Base-by-base conservation (phyloP, 495 filamentous ascomycete species). In the Penicillium salamii region DNA sequence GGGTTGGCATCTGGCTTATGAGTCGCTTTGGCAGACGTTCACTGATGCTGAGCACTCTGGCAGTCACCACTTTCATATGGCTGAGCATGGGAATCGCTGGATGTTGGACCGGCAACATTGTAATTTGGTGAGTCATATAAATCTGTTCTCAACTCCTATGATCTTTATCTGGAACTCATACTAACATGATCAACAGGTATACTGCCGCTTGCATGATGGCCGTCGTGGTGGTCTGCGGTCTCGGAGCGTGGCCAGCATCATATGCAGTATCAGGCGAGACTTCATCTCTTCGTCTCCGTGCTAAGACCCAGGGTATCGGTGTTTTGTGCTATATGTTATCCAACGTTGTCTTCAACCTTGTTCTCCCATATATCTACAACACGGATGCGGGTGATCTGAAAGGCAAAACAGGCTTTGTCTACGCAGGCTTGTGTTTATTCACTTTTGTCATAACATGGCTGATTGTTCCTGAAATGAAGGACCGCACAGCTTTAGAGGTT, bases 171-270 rank as follows among this genome's bases (percentile, higher is more conserved):
- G n/a, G n/a, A n/a, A n/a, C n/a, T n/a, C n/a, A n/a, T 5, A 20
- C 42, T 49, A 23, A 40, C 39, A 6, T 26, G 46, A 3, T 20
- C 2, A 28, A 19, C 28, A 70, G 67, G 61, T 70, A 61, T 42
- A 62, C 65, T 14, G 61, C 61, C 1, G 50, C 54, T 19, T 58
- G 52, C 4, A 42, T 67, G 29, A 54, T 66, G 42, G 40, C 59
- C 0, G 44, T 70, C 1, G 55, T 62, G 12, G 37, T 52, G 5
- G 46, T 61, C 9, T 60, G 50, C 19, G 59, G 63, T 13, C 26
- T 58, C 21, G 62, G 59, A 2, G 55, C 55, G n/a, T 69, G 66
- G 66, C 66, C 66, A 0, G 63, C 61, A 3, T 65, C 59, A 9
- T 61, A 52, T 37, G 51, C 54, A 39, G 42, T 53, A 1, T 44